Evolutionary conservation across 2,329 filamentous ascomycete genomes (phyloP), one percentile per base, ranked within the genome.

Genomic region (Ophiostoma himal-ulmi): DNA sequence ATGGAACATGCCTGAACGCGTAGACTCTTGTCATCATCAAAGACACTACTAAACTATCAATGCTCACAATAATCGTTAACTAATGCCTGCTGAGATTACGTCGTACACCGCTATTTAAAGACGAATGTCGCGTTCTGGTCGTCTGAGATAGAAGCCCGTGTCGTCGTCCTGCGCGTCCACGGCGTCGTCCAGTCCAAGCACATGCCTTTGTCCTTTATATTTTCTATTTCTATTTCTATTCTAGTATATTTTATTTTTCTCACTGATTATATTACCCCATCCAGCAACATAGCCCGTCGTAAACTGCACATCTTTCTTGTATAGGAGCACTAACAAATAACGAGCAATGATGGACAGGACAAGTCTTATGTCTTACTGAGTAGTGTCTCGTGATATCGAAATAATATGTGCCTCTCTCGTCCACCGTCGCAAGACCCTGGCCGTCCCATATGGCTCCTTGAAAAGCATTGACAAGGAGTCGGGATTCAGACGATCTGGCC

Each of bases 101-200:
- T 30, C 22, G 52, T 57, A 57, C 52, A 57, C 52, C 22, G 52
- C 52, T 57, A 57, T 57, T 57, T 57, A 30, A 57, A 57, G n/a
- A 57, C 4, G 48, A 13, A 11, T 57, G n/a, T 13, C n/a, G 52
- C 52, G 52, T 57, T 57, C 4, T 57, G 52, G 52, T 26, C n/a
- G n/a, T 22, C 11, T 48, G 44, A 39, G n/a, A 30, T 30, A 44
- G 39, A 44, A 44, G 39, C 39, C 10, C 39, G 39, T 17, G 39
- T 41, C 14, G 39, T 41, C 52, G n/a, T 26, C n/a, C 52, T 57
- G 52, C 52, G 44, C 44, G 44, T 48, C 17, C 44, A 48, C 37
- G 41, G 44, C 44, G 44, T 48, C 44, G 44, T 44, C 41, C 14
- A n/a, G 44, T 30, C 39, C 39, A 44, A 11, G 14, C n/a, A 17